phyloP scores from a whole-genome alignment of 2,329 filamentous ascomycete genomes.

The Triangularia verruculosa region DNA sequence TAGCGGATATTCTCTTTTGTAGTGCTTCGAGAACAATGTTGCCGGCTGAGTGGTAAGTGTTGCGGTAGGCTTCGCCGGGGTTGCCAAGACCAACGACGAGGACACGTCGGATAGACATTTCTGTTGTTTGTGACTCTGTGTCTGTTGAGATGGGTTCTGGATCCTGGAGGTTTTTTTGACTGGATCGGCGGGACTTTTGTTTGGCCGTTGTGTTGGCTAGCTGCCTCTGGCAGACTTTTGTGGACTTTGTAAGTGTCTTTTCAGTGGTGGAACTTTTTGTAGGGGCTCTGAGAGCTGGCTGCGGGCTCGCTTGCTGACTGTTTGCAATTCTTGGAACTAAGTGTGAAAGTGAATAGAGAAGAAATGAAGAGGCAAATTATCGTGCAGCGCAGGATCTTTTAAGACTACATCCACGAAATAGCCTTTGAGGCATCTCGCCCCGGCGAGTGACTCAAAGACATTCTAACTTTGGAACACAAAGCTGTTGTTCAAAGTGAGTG shows the following conservation, averaged over 20 bases:
- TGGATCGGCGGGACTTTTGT: background rate
- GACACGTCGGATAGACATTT: conserved; percentile 48
- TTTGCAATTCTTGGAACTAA: background rate
- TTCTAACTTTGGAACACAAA: conserved; percentile 3
- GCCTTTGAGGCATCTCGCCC: background rate
- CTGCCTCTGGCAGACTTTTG: conserved; percentile 1
- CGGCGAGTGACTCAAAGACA: conserved; percentile 4
- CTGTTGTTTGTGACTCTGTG: background rate
- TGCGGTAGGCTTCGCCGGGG: conserved; percentile 64
- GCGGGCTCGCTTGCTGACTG: background rate
- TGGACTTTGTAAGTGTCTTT: background rate
- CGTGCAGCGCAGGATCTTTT: background rate
- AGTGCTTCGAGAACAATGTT: conserved; percentile 71
- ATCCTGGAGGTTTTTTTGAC: background rate
- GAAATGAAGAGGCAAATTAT: background rate
- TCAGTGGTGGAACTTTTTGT: background rate
- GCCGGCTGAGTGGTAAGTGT: conserved; percentile 83
- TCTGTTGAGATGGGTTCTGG: background rate
- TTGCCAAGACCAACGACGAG: conserved; percentile 89
- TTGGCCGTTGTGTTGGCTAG: background rate
- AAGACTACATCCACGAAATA: background rate
- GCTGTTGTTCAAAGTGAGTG: background rate
- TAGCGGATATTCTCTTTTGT: conserved; percentile 43
- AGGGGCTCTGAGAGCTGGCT: background rate
- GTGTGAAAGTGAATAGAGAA: background rate